These are phyloP conservation scores for Eucalyptus polyanthemos DNA, from an alignment of 345 rosid genomes.

Conservation along the genomic window DNA sequence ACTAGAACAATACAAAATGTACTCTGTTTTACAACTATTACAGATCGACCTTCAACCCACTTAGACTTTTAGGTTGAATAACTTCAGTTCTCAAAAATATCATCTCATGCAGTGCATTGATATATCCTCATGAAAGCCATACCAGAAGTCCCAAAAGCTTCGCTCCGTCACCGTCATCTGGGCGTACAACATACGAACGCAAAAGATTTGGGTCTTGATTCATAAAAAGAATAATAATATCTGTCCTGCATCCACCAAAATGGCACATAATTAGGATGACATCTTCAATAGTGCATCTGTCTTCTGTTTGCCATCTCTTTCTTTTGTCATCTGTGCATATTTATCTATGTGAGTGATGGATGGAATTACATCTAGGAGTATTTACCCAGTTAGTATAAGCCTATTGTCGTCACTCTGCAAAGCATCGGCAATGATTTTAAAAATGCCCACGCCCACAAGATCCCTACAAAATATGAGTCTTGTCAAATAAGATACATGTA, in stretches of 20 bases:
- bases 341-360: background rate
- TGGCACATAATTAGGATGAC: slow-evolving; percentile 3
- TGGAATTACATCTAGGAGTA: background rate
- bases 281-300: background rate
- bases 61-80: background rate
- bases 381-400: slow-evolving; percentile 83
- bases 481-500: background rate
- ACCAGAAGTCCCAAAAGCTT: slow-evolving; percentile 89
- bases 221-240: slow-evolving; percentile 76
- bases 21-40: background rate
- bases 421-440: slow-evolving; percentile 60
- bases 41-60: background rate
- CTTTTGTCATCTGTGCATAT: background rate
- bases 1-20: background rate
- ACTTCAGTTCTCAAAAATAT: background rate
- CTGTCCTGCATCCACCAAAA: slow-evolving; percentile 83
- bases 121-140: slow-evolving; percentile 7
- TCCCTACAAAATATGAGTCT: slow-evolving; percentile 38
- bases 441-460: slow-evolving; percentile 63
- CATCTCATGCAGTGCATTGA: background rate
- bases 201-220: slow-evolving; percentile 65
- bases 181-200: slow-evolving; percentile 59
- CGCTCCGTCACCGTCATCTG: slow-evolving; percentile 16
- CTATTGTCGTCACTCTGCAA: slow-evolving; percentile 69
- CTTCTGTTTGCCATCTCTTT: background rate